phyloP scores from a whole-genome alignment of 176 grass and related monocot genomes.

The Guadua angustifolia region DNA sequence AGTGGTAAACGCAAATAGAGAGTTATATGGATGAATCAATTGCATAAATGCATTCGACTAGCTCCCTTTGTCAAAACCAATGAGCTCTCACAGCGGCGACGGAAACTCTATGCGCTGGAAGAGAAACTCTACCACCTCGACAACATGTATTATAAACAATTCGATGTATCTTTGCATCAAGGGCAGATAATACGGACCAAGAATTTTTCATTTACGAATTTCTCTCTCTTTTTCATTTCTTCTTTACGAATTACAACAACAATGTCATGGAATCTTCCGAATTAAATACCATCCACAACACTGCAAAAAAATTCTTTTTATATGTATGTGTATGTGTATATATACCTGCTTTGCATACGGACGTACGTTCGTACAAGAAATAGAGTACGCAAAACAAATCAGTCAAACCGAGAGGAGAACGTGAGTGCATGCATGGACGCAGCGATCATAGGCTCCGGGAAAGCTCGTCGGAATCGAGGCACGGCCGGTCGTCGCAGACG shows the following conservation, averaged over 20 bases:
- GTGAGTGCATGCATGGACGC: conserved; percentile 5
- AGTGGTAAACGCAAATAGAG: no score
- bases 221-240: neutral
- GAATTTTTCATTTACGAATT: no score
- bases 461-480: conserved; percentile 4
- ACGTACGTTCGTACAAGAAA: conserved; percentile 15
- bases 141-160: no score
- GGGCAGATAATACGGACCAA: no score
- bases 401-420: neutral
- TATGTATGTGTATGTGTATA: neutral
- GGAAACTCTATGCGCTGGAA: no score
- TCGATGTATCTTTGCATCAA: no score
- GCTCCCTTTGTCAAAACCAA: no score
- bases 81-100: no score
- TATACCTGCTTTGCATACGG: neutral
- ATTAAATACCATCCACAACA: conserved; percentile 26
- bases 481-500: conserved; percentile 35
- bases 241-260: neutral
- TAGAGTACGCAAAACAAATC: neutral
- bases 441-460: conserved; percentile 40
- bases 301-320: conserved; percentile 23
- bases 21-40: no score
- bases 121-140: no score
- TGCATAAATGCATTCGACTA: no score
- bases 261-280: conserved; percentile 26